Evolutionary conservation across 1,139 yeast genomes (phyloP).

Genomic region (Arxiozyma bovina): DNA sequence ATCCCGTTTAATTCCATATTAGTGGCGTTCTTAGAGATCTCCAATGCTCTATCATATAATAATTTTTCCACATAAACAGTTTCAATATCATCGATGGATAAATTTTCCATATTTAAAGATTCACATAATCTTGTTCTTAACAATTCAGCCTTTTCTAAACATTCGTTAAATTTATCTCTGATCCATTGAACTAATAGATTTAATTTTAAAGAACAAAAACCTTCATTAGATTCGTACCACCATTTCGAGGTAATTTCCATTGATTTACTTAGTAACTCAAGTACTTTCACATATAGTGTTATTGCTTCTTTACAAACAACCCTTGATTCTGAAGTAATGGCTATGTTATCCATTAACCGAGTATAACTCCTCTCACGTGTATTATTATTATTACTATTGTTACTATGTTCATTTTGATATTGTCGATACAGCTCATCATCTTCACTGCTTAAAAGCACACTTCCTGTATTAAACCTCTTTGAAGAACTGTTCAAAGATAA

Average conservation of each 20-base stretch:
- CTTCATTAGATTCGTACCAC: slow-evolving; percentile 59
- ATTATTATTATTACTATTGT: not conserved
- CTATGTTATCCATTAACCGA: not conserved
- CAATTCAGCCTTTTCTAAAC: slow-evolving; percentile 79
- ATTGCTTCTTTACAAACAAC: slow-evolving; percentile 52
- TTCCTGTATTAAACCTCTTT: slow-evolving; percentile 24
- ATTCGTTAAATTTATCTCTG: slow-evolving; percentile 79
- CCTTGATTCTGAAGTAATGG: not conserved
- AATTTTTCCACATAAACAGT: slow-evolving; percentile 66
- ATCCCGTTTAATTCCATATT: slow-evolving; percentile 73
- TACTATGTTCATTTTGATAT: slow-evolving; percentile 5
- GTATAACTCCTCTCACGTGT: not conserved
- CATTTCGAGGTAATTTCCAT: slow-evolving; percentile 79
- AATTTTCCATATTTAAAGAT: slow-evolving; percentile 6
- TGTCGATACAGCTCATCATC: slow-evolving; percentile 10
- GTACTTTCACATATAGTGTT: slow-evolving; percentile 70
- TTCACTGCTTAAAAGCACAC: slow-evolving; percentile 16
- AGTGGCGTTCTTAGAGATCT: slow-evolving; percentile 86
- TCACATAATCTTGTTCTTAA: slow-evolving; percentile 32
- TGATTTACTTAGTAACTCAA: slow-evolving; percentile 73
- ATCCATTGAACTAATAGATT: slow-evolving; percentile 89
- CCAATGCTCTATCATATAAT: slow-evolving; percentile 86
- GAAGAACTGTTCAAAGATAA: slow-evolving; percentile 24
- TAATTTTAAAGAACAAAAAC: slow-evolving; percentile 39
- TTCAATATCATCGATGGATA: slow-evolving; percentile 8